A percentile compares a stretch with the other conserved stretches of the same genome.
phyloP scores from a whole-genome alignment of 2,329 filamentous ascomycete species.

The Tolypocladium pustulatum region DNA sequence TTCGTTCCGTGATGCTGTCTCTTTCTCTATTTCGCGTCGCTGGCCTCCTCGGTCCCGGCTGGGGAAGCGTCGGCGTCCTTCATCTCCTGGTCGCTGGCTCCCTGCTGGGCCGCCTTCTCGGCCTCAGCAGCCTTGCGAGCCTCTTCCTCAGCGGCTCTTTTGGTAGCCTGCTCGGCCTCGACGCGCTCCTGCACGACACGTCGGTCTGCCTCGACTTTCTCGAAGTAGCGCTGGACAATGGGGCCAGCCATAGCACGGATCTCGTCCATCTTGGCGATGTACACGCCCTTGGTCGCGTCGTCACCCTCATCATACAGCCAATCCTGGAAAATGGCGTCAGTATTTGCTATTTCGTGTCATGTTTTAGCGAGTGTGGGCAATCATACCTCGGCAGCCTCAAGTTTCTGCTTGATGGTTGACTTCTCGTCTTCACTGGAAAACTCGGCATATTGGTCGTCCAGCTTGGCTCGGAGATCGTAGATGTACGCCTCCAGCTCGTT shows the following conservation, averaged over 20 bases:
- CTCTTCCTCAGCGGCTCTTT: conserved; percentile 52
- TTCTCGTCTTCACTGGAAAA: conserved; percentile 91
- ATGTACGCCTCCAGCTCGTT: conserved; percentile 98
- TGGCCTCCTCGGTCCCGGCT: conserved; percentile 37
- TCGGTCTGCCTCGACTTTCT: conserved; percentile 84
- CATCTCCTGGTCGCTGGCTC: conserved; percentile 50
- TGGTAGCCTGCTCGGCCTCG: conserved; percentile 69
- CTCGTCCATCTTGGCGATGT: conserved; percentile 92
- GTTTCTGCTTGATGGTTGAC: conserved; percentile 70
- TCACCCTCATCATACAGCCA: conserved; percentile 98
- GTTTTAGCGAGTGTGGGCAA: not conserved
- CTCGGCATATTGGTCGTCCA: conserved; percentile 82
- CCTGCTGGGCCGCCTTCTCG: conserved; percentile 37
- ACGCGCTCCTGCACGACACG: conserved; percentile 65
- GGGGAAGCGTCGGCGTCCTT: conserved; percentile 47
- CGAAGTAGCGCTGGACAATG: conserved; percentile 87
- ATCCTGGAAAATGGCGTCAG: conserved; percentile 50
- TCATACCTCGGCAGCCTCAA: conserved; percentile 79
- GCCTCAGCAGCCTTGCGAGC: conserved; percentile 41
- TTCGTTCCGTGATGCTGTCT: not conserved
- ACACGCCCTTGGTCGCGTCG: conserved; percentile 86
- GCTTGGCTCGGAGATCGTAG: conserved; percentile 92
- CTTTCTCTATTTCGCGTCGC: conserved; percentile 22
- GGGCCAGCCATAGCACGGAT: conserved; percentile 84
- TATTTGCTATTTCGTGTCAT: not conserved